These are phyloP conservation scores for Volvox africanus DNA, from an alignment of 139 green algal genomes.

Conservation along the genomic window DNA sequence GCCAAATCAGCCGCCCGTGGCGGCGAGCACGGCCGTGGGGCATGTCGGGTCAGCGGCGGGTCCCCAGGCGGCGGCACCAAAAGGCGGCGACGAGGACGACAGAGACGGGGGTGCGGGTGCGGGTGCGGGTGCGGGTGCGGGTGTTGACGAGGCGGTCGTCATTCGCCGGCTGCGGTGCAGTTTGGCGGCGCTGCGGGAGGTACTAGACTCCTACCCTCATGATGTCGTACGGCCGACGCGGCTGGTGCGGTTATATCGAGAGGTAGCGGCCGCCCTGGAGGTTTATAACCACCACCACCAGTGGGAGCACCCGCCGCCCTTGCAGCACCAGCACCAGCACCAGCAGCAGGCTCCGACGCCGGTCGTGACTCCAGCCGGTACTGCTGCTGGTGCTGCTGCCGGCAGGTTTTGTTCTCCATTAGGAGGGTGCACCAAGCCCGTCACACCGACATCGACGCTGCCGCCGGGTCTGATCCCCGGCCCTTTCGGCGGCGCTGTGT, in stretches of 20 bases:
- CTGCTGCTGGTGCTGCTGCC: not conserved
- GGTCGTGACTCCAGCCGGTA: not conserved
- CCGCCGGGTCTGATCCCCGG: not conserved
- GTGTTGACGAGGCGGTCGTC: not conserved
- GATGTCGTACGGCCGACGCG: not conserved
- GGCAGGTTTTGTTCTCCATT: not conserved
- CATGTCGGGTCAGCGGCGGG: no score
- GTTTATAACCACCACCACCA: not conserved
- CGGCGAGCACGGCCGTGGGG: no score
- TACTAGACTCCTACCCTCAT: not conserved
- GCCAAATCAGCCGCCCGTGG: not conserved
- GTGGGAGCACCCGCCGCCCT: not conserved
- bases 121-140: not conserved
- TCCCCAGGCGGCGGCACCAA: no score
- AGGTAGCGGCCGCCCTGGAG: not conserved
- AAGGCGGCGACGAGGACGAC: not conserved
- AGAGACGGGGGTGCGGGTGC: not conserved
- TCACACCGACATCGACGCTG: not conserved
- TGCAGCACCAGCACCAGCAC: not conserved
- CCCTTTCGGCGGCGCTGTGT: not conserved
- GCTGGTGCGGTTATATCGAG: not conserved
- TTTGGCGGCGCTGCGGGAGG: not conserved
- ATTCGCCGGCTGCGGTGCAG: not conserved
- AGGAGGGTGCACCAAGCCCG: no score
- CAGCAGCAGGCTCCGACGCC: not conserved